These are phyloP conservation scores for Arxiozyma slooffiae DNA, from an alignment of 1,139 yeast genomes.

Conservation along the genomic window DNA sequence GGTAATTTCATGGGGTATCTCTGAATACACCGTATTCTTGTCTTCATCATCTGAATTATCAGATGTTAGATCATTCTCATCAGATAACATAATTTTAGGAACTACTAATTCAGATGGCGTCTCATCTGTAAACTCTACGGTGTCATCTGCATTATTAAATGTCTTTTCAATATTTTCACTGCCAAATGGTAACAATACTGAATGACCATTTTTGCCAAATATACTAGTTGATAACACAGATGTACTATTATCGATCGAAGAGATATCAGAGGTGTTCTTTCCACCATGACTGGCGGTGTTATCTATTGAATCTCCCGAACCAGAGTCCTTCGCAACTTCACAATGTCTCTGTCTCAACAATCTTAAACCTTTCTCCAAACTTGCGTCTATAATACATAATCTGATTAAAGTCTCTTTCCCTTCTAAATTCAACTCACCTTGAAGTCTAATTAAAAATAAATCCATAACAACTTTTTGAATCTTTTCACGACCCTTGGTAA, in stretches of 20 bases:
- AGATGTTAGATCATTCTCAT: neutral
- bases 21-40: neutral
- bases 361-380: slow-evolving; percentile 55
- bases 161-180: slow-evolving; percentile 22
- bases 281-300: neutral
- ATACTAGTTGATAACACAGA: slow-evolving; percentile 17
- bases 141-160: slow-evolving; percentile 23
- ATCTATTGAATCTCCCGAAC: neutral
- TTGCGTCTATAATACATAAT: slow-evolving; percentile 57
- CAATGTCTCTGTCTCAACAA: slow-evolving; percentile 36
- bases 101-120: slow-evolving; percentile 8
- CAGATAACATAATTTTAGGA: slow-evolving; percentile 2
- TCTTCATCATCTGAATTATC: neutral
- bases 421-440: slow-evolving; percentile 46
- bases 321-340: neutral
- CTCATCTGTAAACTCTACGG: slow-evolving; percentile 18
- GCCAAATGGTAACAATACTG: slow-evolving; percentile 32
- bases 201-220: slow-evolving; percentile 27
- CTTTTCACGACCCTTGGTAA: slow-evolving; percentile 37
- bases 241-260: slow-evolving; percentile 3
- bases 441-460: slow-evolving; percentile 45
- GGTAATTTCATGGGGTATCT: neutral
- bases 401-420: slow-evolving; percentile 67
- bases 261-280: slow-evolving; percentile 2
- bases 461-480: slow-evolving; percentile 48